Conservation (phyloP, 2,329 filamentous ascomycete species). For the Calonectria hongkongensis region DNA sequence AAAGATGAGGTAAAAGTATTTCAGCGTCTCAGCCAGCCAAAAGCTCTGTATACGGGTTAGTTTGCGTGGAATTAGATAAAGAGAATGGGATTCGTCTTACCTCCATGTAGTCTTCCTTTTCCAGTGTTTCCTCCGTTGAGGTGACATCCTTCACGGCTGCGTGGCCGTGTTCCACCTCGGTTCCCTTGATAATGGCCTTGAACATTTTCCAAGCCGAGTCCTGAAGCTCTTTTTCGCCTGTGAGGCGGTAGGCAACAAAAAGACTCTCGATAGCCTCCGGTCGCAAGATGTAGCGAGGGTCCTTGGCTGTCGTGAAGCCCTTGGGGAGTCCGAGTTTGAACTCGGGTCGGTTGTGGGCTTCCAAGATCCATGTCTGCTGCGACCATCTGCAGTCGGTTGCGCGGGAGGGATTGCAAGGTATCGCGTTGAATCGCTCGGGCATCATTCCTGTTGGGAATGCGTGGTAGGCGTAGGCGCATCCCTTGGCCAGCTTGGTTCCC, state of each 20-base stretch:
- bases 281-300: conserved; percentile 69
- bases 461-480: conserved; percentile 75
- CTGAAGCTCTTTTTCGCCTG: conserved; percentile 67
- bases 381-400: conserved; percentile 58
- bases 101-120: conserved; percentile 77
- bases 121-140: conserved; percentile 48
- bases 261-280: conserved; percentile 71
- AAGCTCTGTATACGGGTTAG: conserved; percentile 72
- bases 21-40: conserved; percentile 85
- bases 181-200: conserved; percentile 65
- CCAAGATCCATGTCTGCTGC: conserved; percentile 53
- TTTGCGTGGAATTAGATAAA: not conserved
- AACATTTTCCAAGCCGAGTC: conserved; percentile 74
- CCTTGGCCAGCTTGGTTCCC: conserved; percentile 69
- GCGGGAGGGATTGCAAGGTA: conserved; percentile 63
- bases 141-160: conserved; percentile 68
- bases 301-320: conserved; percentile 77
- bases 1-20: conserved; percentile 85
- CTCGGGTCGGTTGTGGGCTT: conserved; percentile 43
- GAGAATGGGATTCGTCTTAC: conserved; percentile 51
- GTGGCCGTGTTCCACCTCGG: conserved; percentile 67
- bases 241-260: conserved; percentile 70
- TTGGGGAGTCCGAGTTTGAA: conserved; percentile 59
- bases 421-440: conserved; percentile 72
- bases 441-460: conserved; percentile 74